Evolutionary conservation across 495 filamentous ascomycete species (phyloP), one percentile per base, ranked within the genome.

Genomic region (Aspergillus carlsbadensis): DNA sequence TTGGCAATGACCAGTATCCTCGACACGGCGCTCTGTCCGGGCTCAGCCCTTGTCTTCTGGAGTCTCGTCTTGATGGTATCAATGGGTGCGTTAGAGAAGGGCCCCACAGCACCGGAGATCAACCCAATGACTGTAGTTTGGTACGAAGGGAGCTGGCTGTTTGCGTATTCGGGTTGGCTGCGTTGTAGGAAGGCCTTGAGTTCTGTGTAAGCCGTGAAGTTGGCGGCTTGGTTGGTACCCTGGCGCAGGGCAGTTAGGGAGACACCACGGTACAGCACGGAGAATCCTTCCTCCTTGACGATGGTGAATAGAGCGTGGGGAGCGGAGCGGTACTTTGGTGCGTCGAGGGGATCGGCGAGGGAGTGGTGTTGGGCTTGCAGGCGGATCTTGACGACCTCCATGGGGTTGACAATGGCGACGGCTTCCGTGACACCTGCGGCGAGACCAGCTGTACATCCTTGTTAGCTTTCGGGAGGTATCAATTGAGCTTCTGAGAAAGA

Each of bases 371-470:
- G 94, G 2, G 92, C 92, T 81, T 98, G 94, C 62, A 98, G 83
- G 35, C 94, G 87, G 68, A 98, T 98, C 83, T 98, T 98, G 67
- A 98, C 80, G 49, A 98, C 94, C 74, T 98, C 94, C 94, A 98
- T 98, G 3, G 94, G 94, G 34, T 92, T 98, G 26, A 98, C 94
- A 11, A 98, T 87, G 31, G 88, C 87, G 26, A 98, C 92, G 53
- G 94, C 94, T 79, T 98, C 94, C 5, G 94, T 98, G 15, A 97
- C 88, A 69, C 94, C 94, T 31, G 94, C 95, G 24, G 85, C 81
- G 20, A 99, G 86, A 66, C 94, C 94, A 57, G 94, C 92, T 88
- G 35, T 41, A 48, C 2, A 17, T 31, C 11, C 14, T 11, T 2
- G 34, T 58, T 35, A 48, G 52, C 29, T 17, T 35, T 41, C 33